phyloP scores from a whole-genome alignment of 768 basidiomycete genomes.

The Phaeotremella skinneri region DNA sequence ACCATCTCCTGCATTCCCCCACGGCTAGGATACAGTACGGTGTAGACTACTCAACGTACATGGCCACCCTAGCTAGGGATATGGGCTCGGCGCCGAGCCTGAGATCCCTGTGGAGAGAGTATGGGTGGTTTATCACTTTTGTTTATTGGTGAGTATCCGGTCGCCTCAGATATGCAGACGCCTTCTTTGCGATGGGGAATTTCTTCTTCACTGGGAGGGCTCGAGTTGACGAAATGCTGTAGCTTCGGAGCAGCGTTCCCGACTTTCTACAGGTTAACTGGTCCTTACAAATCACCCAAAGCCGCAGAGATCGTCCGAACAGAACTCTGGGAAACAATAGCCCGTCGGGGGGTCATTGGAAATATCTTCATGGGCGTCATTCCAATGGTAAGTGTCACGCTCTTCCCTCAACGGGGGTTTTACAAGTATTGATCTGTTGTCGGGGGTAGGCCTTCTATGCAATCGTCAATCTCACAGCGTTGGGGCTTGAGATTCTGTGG shows the following conservation, averaged over 20 bases:
- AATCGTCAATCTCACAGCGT: slow-evolving; percentile 26
- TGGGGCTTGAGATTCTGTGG: slow-evolving; percentile 20
- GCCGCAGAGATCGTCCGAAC: slow-evolving; percentile 58
- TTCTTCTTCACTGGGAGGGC: too few relatives aligned
- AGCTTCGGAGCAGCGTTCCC: slow-evolving; percentile 65
- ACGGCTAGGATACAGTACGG: slow-evolving; percentile 62
- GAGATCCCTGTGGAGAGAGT: slow-evolving; percentile 55
- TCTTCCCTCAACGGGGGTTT: neutral
- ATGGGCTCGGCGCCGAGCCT: slow-evolving; percentile 60
- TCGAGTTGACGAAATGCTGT: neutral
- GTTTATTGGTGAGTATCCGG: slow-evolving; percentile 59
- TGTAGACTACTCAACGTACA: slow-evolving; percentile 61
- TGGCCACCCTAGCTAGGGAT: slow-evolving; percentile 61
- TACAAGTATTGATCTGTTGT: slow-evolving; percentile 2
- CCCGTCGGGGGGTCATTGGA: slow-evolving; percentile 59
- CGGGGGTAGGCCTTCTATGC: slow-evolving; percentile 29
- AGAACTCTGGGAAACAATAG: slow-evolving; percentile 64
- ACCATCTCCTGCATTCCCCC: slow-evolving; percentile 60
- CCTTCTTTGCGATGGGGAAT: neutral
- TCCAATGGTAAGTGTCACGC: slow-evolving; percentile 38
- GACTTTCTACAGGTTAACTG: slow-evolving; percentile 61
- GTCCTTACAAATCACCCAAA: slow-evolving; percentile 56
- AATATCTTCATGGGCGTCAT: slow-evolving; percentile 63
- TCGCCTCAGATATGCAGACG: neutral
- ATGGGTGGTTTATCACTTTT: slow-evolving; percentile 58